Evolutionary conservation across 192 early-diverging fungal species (phyloP).

Genomic region (Coemansia sp.): DNA sequence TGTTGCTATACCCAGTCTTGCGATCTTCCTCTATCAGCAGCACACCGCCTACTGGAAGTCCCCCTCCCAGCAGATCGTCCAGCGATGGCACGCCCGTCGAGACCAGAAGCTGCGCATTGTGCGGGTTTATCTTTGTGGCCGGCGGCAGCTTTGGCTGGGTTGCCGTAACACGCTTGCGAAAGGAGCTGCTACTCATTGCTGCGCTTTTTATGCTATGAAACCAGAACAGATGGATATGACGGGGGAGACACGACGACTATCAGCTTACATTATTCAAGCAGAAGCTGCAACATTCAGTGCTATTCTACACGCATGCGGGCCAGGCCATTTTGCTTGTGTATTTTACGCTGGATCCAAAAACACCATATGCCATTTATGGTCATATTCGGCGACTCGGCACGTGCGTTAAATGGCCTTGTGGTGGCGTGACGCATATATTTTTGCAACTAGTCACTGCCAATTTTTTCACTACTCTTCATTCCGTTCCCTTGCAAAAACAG

Average conservation of each 20-base stretch:
- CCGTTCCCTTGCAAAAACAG: too few relatives aligned
- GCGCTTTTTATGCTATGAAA: background rate
- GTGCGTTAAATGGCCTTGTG: background rate
- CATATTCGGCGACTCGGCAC: background rate
- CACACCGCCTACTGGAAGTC: constrained; percentile 78
- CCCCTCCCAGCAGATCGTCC: constrained; percentile 87
- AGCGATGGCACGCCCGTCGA: constrained; percentile 84
- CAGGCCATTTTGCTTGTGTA: background rate
- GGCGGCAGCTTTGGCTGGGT: constrained; percentile 63
- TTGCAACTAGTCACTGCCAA: background rate
- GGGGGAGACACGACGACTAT: background rate
- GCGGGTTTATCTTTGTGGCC: constrained; percentile 72
- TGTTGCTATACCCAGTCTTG: constrained; percentile 75
- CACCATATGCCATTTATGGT: background rate
- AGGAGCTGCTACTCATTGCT: constrained; percentile 48
- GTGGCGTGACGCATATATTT: too few relatives aligned
- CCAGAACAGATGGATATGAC: background rate
- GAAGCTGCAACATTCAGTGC: background rate
- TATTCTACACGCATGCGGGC: background rate
- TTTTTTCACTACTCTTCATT: too few relatives aligned
- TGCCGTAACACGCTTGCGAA: constrained; percentile 58
- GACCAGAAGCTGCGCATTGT: constrained; percentile 73
- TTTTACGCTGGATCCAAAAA: background rate
- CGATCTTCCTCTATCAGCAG: constrained; percentile 79
- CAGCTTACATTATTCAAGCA: background rate